Evolutionary conservation across 192 early-diverging fungal species (phyloP), one percentile per base, ranked within the genome.

Genomic region (Backusella circina): DNA sequence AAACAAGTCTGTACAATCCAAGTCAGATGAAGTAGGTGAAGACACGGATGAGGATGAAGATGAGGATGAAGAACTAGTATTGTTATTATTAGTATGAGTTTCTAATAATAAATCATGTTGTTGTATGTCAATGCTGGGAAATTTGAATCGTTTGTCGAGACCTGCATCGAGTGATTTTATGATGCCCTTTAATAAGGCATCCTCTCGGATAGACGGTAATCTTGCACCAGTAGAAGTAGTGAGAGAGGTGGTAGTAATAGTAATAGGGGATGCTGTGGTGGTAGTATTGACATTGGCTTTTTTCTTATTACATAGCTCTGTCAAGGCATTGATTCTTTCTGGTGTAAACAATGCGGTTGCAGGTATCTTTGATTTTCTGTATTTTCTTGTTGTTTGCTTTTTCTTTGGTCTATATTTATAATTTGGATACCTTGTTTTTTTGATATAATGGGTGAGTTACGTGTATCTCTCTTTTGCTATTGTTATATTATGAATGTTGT

Each of bases 321-420:
- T 61, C 12, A 61, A 61, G 21, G 54, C 54, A 23, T 61, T 61
- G 21, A 61, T 61, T 61, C 54, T 23, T 28, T 61, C 54, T 28
- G 54, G 54, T 28, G 54, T 61, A 28, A 61, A 61, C 54, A 61
- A 61, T 23, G 54, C 54, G 13, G 54, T 61, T 23, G 54, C 54
- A 61, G 54, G 54, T 61, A 61, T 61, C 54, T 61, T 61, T 61
- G 54, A 61, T 61, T 61, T 61, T 61, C 54, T 61, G 54, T 61
- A 61, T 61, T 61, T 61, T 61, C 54, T 61, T 61, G 54, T 61
- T 61, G 54, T 61, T 61, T 61, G 54, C 23, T 61, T 61, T 61
- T 61, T 61, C 54, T 61, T 61, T 23, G 54, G 54, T 61, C 54
- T 26, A 61, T 61, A 61, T 61, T 61, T 61, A 21, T 61, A 61